A percentile compares a stretch with the other conserved stretches of the same genome.
Conservation (phyloP, 148 eudicot genomes). For the Gaultheria prostrata region DNA sequence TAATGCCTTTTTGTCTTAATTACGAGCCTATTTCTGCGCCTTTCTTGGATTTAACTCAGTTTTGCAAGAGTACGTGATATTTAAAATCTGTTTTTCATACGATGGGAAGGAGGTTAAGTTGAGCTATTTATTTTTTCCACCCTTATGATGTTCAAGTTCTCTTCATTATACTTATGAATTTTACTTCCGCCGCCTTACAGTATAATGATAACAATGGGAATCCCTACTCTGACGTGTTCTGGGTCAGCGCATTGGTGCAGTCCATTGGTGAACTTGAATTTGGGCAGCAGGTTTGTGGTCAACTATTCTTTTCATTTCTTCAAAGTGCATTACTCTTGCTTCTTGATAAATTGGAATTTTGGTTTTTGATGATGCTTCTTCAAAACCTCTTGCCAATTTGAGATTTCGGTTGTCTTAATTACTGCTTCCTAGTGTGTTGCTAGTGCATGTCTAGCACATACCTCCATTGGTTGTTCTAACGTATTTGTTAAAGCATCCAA, state of each 20-base stretch:
- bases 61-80: not conserved
- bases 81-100: not conserved
- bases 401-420: not conserved
- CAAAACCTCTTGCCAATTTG: not conserved
- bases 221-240: conserved; percentile 82
- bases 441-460: not conserved
- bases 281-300: conserved; percentile 74
- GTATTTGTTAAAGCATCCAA: not conserved
- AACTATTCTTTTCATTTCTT: conserved; percentile 14
- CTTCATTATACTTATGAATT: not conserved
- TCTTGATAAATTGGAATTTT: conserved; percentile 4
- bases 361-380: not conserved
- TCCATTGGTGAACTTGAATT: conserved; percentile 97
- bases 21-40: not conserved
- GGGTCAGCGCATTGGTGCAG: conserved; percentile 91
- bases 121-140: not conserved
- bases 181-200: conserved; percentile 33
- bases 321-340: not conserved
- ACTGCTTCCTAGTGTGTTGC: not conserved
- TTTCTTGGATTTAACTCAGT: not conserved
- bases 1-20: not conserved
- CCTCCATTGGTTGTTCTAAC: not conserved
- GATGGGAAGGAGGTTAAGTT: not conserved
- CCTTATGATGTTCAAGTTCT: not conserved
- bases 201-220: conserved; percentile 95